Base-by-base conservation (phyloP, 1,284 basidiomycete species). In the Heterobasidion irregulare region DNA sequence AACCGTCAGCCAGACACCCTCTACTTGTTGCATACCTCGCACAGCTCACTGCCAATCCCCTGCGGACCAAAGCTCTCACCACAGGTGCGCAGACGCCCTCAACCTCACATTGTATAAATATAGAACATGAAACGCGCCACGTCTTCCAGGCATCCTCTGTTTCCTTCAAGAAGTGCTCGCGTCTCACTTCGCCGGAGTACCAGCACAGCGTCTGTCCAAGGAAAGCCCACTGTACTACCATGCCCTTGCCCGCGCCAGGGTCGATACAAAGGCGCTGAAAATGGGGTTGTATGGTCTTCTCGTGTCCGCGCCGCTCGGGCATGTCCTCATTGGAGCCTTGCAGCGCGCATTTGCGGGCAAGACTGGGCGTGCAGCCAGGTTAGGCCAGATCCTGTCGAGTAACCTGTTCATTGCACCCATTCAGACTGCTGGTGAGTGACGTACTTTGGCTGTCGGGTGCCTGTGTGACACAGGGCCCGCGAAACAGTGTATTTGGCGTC, bases 211-310 rank as follows among this genome's bases (percentile, higher is more conserved):
- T 45, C 71, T 79, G 15, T 59, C 78, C 33, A 83, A 82, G 59
- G 71, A 82, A 70, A 79, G 82, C 0, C 76, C 85, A 1, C 54
- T 71, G 12, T 65, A 82, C 59, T 62, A 75, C 43, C 80, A 82
- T 59, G 64, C 73, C 7, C 75, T 90, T 52, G 79, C 81, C 8
- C 70, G 71, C 50, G 70, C 75, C 15, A 83, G 84, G 63, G 67
- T 92, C 48, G 75, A 88, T 64, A 52, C 70, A 50, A 83, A 80
- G 61, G 87, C 90, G 8, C 56, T 88, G 61, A 91, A 93, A 71
- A 92, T 94, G 86, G 86, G 83, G 2, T 56, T 88, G 33, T 94
- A 93, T 64, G 93, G 92, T 60, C 85, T 89, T 77, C 48, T 88
- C 60, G 77, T 94, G 53, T 91, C 89, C n/a, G 92, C 92, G 6